phyloP scores from a whole-genome alignment of 1,284 basidiomycete species.

The Ustilago tritici region DNA sequence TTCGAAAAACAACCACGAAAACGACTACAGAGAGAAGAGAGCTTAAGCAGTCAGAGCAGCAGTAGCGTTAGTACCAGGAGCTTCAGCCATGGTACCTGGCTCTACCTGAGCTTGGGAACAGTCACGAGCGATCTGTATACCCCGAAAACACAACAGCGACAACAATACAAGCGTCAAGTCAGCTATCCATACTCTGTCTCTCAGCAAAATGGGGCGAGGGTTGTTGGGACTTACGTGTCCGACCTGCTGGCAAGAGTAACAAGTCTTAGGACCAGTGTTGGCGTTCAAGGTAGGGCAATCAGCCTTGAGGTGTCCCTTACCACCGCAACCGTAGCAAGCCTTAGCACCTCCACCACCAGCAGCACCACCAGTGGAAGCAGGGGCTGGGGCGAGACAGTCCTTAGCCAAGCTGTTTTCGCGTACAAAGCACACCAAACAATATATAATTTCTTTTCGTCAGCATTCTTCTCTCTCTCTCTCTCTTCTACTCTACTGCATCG shows the following conservation, averaged over 20 bases:
- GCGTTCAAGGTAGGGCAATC: conserved; percentile 3
- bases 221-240: conserved; percentile 42
- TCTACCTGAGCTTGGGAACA: conserved; percentile 25
- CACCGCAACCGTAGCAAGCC: background rate
- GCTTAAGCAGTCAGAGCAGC: conserved; percentile 38
- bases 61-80: conserved; percentile 32
- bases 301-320: conserved; percentile 37
- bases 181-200: background rate
- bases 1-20: background rate
- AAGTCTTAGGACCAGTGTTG: conserved; percentile 24
- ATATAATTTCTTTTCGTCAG: background rate
- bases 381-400: conserved; percentile 9
- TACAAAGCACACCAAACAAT: background rate
- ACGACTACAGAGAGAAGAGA: background rate
- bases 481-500: background rate
- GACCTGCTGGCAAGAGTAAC: conserved; percentile 33
- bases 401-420: conserved; percentile 5
- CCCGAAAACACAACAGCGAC: background rate
- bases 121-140: conserved; percentile 33
- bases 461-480: background rate
- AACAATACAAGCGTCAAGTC: background rate
- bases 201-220: background rate
- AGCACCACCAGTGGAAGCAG: background rate
- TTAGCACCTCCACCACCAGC: background rate
- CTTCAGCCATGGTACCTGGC: conserved; percentile 17